Conservation (phyloP, 352 stramenopile species). For the Thalassiosira exigua region DNA sequence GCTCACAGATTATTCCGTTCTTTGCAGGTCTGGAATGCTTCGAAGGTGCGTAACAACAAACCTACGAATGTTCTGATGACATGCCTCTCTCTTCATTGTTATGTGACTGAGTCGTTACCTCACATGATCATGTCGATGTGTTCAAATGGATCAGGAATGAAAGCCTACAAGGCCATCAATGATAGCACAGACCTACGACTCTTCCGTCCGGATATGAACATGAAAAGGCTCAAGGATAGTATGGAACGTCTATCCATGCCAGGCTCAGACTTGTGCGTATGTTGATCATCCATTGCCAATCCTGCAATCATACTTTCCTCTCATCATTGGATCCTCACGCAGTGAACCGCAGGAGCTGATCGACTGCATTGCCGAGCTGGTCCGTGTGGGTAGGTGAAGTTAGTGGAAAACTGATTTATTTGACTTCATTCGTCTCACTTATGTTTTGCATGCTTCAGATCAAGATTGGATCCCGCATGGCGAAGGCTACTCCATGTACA, state of each 20-base stretch:
- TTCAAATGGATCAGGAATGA: slow-evolving; percentile 63
- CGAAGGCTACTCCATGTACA: slow-evolving; percentile 96
- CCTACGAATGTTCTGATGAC: too few relatives aligned
- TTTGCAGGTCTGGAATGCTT: slow-evolving; percentile 79
- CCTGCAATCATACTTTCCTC: too few relatives aligned
- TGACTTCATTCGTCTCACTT: slow-evolving; percentile 80
- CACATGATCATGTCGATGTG: neutral
- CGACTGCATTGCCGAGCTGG: slow-evolving; percentile 89
- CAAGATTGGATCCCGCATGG: slow-evolving; percentile 92
- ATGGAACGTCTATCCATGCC: slow-evolving; percentile 88
- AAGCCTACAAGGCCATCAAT: slow-evolving; percentile 81
- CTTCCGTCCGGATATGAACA: slow-evolving; percentile 97
- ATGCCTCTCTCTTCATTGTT: too few relatives aligned
- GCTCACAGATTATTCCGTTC: slow-evolving; percentile 7
- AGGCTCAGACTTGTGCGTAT: slow-evolving; percentile 87
- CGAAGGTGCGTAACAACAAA: slow-evolving; percentile 82
- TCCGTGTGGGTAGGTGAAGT: slow-evolving; percentile 52
- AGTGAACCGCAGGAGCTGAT: slow-evolving; percentile 90
- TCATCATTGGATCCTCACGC: too few relatives aligned
- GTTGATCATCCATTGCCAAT: too few relatives aligned
- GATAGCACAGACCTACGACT: slow-evolving; percentile 88
- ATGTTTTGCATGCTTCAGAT: slow-evolving; percentile 74
- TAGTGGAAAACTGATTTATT: neutral
- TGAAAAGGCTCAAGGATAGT: slow-evolving; percentile 92
- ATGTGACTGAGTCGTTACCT: too few relatives aligned